Conservation (phyloP, 495 filamentous ascomycete species). For the Alectoria sarmentosa region DNA sequence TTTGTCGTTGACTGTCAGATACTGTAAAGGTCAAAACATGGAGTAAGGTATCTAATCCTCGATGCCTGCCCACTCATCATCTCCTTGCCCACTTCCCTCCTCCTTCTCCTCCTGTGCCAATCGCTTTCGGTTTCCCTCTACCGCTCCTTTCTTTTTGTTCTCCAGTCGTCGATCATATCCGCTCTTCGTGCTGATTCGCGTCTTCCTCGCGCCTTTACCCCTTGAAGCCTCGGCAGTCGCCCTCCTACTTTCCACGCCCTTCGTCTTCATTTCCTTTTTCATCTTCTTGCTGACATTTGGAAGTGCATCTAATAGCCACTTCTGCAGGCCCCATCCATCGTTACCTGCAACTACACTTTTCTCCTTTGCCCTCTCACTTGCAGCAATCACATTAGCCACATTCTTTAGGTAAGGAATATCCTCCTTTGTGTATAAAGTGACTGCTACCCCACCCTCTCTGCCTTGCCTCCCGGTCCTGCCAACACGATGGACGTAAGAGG, state of each 20-base stretch:
- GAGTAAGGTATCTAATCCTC: conserved; percentile 29
- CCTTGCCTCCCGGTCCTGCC: conserved; percentile 88
- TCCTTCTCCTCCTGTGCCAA: conserved; percentile 35
- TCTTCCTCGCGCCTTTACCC: conserved; percentile 36
- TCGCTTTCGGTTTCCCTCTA: conserved; percentile 60
- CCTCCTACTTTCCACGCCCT: conserved; percentile 73
- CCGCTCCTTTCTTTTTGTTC: conserved; percentile 67
- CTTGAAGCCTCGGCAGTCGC: conserved; percentile 38
- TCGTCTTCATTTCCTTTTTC: conserved; percentile 71
- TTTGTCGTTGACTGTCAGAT: neutral
- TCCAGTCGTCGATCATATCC: conserved; percentile 76
- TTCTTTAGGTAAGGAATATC: conserved; percentile 86
- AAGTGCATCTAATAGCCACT: conserved; percentile 85
- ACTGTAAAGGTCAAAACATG: neutral
- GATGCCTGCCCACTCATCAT: conserved; percentile 60
- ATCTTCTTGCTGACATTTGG: conserved; percentile 76
- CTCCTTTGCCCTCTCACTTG: conserved; percentile 59
- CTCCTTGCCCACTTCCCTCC: conserved; percentile 36
- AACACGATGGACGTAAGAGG: conserved; percentile 87
- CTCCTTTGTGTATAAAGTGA: conserved; percentile 92
- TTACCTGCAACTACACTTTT: conserved; percentile 30
- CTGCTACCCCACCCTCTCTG: conserved; percentile 78
- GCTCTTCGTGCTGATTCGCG: conserved; percentile 85
- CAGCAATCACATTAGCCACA: conserved; percentile 85
- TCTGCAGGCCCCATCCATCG: conserved; percentile 49